Conservation (phyloP, 73 alveolate species). For the Stentor coeruleus region DNA sequence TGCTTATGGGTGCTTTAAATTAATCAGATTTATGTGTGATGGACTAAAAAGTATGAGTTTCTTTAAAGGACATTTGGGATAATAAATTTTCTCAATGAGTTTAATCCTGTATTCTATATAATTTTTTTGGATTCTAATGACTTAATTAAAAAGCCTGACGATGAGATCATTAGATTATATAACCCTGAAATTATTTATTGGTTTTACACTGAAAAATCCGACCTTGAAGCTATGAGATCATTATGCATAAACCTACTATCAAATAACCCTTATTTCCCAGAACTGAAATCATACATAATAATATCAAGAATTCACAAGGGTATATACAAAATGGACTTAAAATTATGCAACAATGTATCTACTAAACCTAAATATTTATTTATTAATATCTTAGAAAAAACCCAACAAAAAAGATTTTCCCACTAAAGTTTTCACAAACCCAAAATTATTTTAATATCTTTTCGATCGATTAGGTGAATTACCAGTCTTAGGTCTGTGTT, state of each 20-base stretch:
- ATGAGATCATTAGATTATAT: too few species aligned
- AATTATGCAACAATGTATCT: constrained; percentile 41
- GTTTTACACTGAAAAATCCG: constrained; percentile 62
- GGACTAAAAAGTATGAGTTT: too few species aligned
- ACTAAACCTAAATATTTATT: constrained; percentile 38
- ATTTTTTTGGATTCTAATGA: too few species aligned
- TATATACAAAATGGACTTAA: constrained; percentile 27
- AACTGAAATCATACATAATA: constrained; percentile 33
- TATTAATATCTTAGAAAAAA: constrained; percentile 37
- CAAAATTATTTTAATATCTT: not conserved
- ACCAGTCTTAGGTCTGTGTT: not conserved
- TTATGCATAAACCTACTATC: constrained; percentile 61
- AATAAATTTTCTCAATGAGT: too few species aligned
- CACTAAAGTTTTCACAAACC: constrained; percentile 32
- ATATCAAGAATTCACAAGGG: constrained; percentile 40
- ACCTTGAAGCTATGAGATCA: constrained; percentile 80
- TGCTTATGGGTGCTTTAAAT: too few species aligned
- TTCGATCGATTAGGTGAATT: not conserved
- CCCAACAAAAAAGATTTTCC: constrained; percentile 48
- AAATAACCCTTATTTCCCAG: constrained; percentile 60
- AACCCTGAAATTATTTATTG: constrained; percentile 75
- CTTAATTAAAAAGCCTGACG: too few species aligned
- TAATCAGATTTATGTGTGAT: too few species aligned
- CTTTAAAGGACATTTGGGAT: too few species aligned
- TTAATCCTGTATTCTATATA: too few species aligned